Evolutionary conservation across 768 basidiomycete genomes (phyloP).

Genomic region (Kwoniella newhampshirensis): DNA sequence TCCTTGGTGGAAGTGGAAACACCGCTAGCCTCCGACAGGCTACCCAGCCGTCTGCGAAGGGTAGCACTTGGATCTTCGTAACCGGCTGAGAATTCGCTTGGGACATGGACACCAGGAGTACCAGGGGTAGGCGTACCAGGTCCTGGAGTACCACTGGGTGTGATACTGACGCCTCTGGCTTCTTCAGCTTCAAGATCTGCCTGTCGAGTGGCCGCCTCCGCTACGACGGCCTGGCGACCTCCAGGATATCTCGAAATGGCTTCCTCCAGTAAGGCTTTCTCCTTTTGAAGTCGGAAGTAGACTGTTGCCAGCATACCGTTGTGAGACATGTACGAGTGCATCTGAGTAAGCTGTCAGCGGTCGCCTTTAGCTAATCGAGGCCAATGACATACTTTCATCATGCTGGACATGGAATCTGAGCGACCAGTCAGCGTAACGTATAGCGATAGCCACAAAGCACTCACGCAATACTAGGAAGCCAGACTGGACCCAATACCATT

Average conservation of each 20-base stretch:
- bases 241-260: constrained; percentile 36
- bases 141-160: constrained; percentile 30
- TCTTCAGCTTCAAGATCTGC: constrained; percentile 31
- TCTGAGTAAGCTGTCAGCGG: constrained; percentile 57
- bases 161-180: background rate
- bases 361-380: too few relatives aligned
- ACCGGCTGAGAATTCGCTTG: constrained; percentile 18
- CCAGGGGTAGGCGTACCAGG: constrained; percentile 26
- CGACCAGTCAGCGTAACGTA: background rate
- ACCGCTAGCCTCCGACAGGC: constrained; percentile 9
- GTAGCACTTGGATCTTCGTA: constrained; percentile 29
- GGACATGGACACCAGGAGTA: constrained; percentile 7
- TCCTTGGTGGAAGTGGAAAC: constrained; percentile 1
- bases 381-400: constrained; percentile 54
- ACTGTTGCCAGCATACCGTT: constrained; percentile 77
- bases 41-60: constrained; percentile 16
- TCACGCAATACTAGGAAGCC: constrained; percentile 53
- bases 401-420: constrained; percentile 68
- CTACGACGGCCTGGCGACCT: constrained; percentile 31
- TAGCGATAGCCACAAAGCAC: constrained; percentile 10
- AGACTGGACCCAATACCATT: constrained; percentile 96
- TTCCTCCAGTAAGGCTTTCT: constrained; percentile 56
- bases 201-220: constrained; percentile 28
- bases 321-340: constrained; percentile 87
- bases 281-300: constrained; percentile 40